Percentiles rank a stretch among this genome's conserved stretches.
Evolutionary conservation across 225 moss, liverwort and hornwort genomes (phyloP).

Genomic region (Antitrichia curtipendula): DNA sequence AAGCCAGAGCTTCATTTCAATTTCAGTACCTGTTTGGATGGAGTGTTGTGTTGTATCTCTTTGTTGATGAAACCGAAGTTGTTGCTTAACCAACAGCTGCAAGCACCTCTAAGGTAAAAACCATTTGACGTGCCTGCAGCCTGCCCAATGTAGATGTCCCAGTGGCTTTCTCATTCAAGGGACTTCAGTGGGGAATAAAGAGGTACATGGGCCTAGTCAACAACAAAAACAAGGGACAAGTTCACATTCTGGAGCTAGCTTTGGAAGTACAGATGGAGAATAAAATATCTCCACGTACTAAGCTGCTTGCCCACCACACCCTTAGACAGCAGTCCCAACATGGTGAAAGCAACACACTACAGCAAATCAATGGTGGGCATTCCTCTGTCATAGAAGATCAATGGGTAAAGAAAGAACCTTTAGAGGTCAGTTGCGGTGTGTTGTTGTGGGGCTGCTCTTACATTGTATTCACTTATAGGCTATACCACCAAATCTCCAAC

Average conservation of each 20-base stretch:
- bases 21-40: background rate
- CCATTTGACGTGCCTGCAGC: background rate
- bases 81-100: background rate
- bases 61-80: too few relatives aligned
- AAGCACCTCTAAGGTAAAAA: background rate
- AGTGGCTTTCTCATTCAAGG: too few relatives aligned
- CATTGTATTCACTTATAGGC: too few relatives aligned
- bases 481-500: too few relatives aligned
- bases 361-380: too few relatives aligned
- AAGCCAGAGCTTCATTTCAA: background rate
- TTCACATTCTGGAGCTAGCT: background rate
- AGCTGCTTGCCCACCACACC: background rate
- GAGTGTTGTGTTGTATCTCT: background rate
- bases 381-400: too few relatives aligned
- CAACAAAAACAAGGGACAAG: background rate
- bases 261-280: background rate
- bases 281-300: background rate
- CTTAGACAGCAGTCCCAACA: too few relatives aligned
- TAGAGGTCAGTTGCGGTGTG: too few relatives aligned
- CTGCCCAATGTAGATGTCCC: background rate
- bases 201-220: background rate
- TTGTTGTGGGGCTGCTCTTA: too few relatives aligned
- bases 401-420: too few relatives aligned
- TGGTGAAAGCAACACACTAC: too few relatives aligned
- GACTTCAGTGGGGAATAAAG: background rate